These are phyloP conservation scores for Areca catechu DNA, from an alignment of 176 grass and related monocot genomes.

Conservation along the genomic window DNA sequence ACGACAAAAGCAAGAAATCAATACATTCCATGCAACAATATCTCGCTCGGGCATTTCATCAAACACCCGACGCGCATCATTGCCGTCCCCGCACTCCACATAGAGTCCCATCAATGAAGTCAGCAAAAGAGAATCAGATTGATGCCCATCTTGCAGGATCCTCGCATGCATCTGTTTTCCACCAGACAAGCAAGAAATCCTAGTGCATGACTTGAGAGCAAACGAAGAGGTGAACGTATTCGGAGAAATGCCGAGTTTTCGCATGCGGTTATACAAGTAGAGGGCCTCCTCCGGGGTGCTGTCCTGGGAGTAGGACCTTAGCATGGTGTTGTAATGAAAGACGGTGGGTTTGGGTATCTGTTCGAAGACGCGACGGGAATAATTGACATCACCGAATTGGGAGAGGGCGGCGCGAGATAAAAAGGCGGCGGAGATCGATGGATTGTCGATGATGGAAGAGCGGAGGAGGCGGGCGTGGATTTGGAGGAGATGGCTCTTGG, in stretches of 20 bases:
- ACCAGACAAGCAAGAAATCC: neutral
- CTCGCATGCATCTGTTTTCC: slow-evolving; percentile 43
- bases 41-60: slow-evolving; percentile 40
- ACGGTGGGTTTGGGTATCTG: slow-evolving; percentile 19
- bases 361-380: slow-evolving; percentile 31
- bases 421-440: slow-evolving; percentile 17
- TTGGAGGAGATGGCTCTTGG: slow-evolving; percentile 27
- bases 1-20: slow-evolving; percentile 33
- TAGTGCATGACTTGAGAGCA: slow-evolving; percentile 30
- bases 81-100: neutral
- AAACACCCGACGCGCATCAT: slow-evolving; percentile 25
- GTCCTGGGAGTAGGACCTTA: slow-evolving; percentile 20
- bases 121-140: slow-evolving; percentile 25
- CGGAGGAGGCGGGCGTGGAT: slow-evolving; percentile 31
- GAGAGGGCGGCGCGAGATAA: slow-evolving; percentile 34
- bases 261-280: slow-evolving; percentile 39
- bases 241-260: slow-evolving; percentile 35
- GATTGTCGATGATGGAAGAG: slow-evolving; percentile 10
- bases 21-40: slow-evolving; percentile 46
- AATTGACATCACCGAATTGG: slow-evolving; percentile 10
- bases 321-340: slow-evolving; percentile 50
- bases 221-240: slow-evolving; percentile 58
- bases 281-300: slow-evolving; percentile 9
- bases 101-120: slow-evolving; percentile 33
- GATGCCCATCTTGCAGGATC: slow-evolving; percentile 26